Base-by-base conservation (phyloP, 1,284 basidiomycete genomes). In the Puccinia horiana region DNA sequence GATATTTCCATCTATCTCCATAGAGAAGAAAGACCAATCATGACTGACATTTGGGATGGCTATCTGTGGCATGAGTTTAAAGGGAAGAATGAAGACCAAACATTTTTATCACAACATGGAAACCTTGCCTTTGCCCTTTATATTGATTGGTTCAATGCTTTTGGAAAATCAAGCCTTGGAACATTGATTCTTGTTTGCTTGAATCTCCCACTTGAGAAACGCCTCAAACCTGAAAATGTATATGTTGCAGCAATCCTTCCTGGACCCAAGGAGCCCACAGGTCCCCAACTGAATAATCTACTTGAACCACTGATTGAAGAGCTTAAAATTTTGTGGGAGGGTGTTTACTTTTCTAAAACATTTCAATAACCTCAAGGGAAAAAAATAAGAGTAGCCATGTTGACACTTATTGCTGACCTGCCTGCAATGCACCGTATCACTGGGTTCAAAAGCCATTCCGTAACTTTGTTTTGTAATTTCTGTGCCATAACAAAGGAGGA, bases 161-260 rank as follows among this genome's bases (percentile, higher is more conserved):
- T 65, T 52, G 76, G 76, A 54, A 78, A 78, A 23, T 18, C 35
- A 47, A 49, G 63, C 29, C 37, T 70, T 26, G 77, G 77, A 26
- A 49, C 67, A 11, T 54, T 69, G 18, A 49, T 79, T n/a, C 32
- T 79, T 0, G 67, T 79, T 20, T 79, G 77, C n/a, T 40, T 79
- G 26, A 79, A 79, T 44, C 47, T 79, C 0, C 88, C 88, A 2
- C 84, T 84, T 0, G 54, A 83, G 3, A 52, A 87, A 23, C 86
- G 88, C 0, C 87, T 86, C 78, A 84, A 85, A 32, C 42, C 82
- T 1, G 87, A 89, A 72, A 88, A 89, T 76, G 84, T 88, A 20
- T 88, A 85, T 81, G 84, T 88, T 18, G 86, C 86, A 11, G 87
- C 86, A 1, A 83, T 89, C 16, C 86, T 86, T 86, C 88, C 85